A percentile compares a stretch with the other conserved stretches of the same genome.
These are phyloP conservation scores for Medicago lupulina DNA, from an alignment of 306 rosid genomes.

Conservation along the genomic window DNA sequence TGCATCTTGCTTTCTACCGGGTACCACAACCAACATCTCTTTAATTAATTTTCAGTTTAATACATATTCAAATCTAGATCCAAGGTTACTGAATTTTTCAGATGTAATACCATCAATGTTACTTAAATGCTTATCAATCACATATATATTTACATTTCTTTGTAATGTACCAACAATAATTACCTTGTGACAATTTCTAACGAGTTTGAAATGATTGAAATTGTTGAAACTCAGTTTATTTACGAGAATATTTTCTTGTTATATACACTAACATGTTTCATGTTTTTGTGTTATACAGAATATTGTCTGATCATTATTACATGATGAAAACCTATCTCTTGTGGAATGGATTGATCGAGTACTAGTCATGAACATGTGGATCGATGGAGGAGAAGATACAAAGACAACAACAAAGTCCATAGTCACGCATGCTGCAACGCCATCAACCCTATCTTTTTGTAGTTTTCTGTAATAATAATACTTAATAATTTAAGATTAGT, in stretches of 20 bases:
- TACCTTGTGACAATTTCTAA: too few relatives aligned
- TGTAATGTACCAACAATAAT: too few relatives aligned
- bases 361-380: neutral
- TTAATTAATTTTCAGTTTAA: neutral
- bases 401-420: neutral
- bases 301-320: too few relatives aligned
- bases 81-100: neutral
- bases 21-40: neutral
- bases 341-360: neutral
- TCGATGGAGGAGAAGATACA: constrained; percentile 5
- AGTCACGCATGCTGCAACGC: constrained; percentile 16
- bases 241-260: too few relatives aligned
- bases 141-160: too few relatives aligned
- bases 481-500: constrained; percentile 7
- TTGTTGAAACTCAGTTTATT: too few relatives aligned
- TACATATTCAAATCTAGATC: too few relatives aligned
- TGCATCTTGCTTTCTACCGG: too few relatives aligned
- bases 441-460: constrained; percentile 26
- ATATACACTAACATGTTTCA: neutral
- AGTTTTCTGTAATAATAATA: constrained; percentile 37
- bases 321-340: neutral
- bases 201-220: neutral
- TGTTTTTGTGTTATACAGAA: neutral
- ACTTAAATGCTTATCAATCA: neutral
- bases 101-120: neutral